Evolutionary conservation across 257 asterid species (phyloP).

Genomic region (Ilex asprella): DNA sequence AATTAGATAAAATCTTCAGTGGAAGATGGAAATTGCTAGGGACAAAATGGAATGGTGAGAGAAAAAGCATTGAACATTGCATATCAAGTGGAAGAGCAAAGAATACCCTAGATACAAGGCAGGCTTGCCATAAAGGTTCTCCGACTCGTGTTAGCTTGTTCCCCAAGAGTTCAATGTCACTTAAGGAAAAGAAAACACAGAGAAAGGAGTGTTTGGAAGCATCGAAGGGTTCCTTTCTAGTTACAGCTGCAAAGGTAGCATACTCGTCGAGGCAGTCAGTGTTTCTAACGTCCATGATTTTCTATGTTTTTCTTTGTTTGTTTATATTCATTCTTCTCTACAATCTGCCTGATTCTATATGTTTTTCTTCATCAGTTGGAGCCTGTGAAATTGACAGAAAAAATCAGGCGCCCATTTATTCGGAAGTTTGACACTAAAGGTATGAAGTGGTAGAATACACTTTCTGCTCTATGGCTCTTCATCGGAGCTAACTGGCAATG

Average conservation of each 20-base stretch:
- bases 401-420: conserved; percentile 19
- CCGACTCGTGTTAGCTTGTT: conserved; percentile 15
- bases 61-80: conserved; percentile 13
- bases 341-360: conserved; percentile 6
- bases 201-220: conserved; percentile 31
- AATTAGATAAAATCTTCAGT: conserved; percentile 31
- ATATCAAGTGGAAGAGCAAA: conserved; percentile 13
- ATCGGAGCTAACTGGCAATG: conserved; percentile 26
- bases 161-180: conserved; percentile 21
- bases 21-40: conserved; percentile 53
- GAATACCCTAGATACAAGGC: conserved; percentile 18
- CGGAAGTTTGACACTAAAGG: conserved; percentile 34
- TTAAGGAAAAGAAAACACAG: conserved; percentile 36
- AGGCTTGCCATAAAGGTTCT: conserved; percentile 15
- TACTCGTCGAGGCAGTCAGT: neutral
- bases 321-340: neutral
- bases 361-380: conserved; percentile 31
- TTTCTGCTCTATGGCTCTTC: conserved; percentile 27
- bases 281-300: conserved; percentile 14
- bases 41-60: conserved; percentile 28
- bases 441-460: conserved; percentile 22
- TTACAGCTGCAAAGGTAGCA: conserved; percentile 29
- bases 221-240: conserved; percentile 16
- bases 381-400: conserved; percentile 22
- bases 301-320: conserved; percentile 5